A percentile compares a stretch with the other conserved stretches of the same genome.
phyloP scores from a whole-genome alignment of 345 rosid genomes.

The Gossypium turneri region DNA sequence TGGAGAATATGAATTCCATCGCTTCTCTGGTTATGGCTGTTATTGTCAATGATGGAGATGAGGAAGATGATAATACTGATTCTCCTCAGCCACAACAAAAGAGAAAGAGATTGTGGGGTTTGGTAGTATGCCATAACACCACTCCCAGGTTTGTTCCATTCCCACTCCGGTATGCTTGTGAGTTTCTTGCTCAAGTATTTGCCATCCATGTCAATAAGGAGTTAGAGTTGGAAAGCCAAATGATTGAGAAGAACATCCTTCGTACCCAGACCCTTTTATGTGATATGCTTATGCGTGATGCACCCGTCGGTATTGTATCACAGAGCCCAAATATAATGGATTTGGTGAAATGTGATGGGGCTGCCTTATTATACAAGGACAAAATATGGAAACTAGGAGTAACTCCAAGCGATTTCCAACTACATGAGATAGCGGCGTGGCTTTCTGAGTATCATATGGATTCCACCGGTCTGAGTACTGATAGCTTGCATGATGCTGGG shows the following conservation, averaged over 20 bases:
- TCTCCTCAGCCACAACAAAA: conserved; percentile 55
- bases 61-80: conserved; percentile 41
- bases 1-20: conserved; percentile 91
- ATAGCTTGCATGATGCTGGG: conserved; percentile 89
- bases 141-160: conserved; percentile 89
- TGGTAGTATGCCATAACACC: conserved; percentile 89
- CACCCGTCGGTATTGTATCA: conserved; percentile 79
- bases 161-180: conserved; percentile 95
- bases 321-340: conserved; percentile 90
- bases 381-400: conserved; percentile 62
- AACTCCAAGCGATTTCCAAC: conserved; percentile 68
- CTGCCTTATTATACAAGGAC: conserved; percentile 71
- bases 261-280: conserved; percentile 91
- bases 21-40: conserved; percentile 98
- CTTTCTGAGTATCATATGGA: conserved; percentile 72
- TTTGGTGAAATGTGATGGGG: conserved; percentile 93
- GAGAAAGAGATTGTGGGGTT: conserved; percentile 90
- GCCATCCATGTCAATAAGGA: conserved; percentile 92
- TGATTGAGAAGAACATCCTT: conserved; percentile 79
- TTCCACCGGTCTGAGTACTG: conserved; percentile 92
- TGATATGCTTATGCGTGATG: conserved; percentile 93
- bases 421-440: conserved; percentile 70
- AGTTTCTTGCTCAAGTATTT: conserved; percentile 89
- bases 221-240: conserved; percentile 77
- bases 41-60: conserved; percentile 78